Evolutionary conservation across 805 yeast genomes (phyloP), one percentile per base, ranked within the genome.

Genomic region (Komagataella kurtzmanii): DNA sequence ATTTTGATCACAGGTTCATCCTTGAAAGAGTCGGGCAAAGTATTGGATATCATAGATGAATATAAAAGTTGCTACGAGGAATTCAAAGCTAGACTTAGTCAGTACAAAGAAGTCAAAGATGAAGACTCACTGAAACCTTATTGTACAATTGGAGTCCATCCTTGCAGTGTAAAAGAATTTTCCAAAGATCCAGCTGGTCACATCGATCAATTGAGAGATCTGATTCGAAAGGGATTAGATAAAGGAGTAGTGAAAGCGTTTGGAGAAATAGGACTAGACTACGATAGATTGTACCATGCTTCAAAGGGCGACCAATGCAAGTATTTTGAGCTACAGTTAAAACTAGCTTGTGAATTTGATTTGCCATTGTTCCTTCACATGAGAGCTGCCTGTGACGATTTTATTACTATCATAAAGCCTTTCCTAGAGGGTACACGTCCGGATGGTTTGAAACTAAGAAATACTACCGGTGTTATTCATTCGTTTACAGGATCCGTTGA

Each of bases 241-340:
- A 56, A 61, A 12, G 85, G 85, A 1, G 58, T 68, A 2, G 84
- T 93, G 24, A 77, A 76, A 59, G 93, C 97, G 1, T 83, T 90
- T 68, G 99, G 99, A 12, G 99, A 93, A 66, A 80, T 93, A 50
- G 99, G 99, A 0, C 71, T 93, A 49, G 99, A 93, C 63, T 91
- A 90, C 63, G 99, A 93, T 65, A 70, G 99, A 54, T 68, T 93
- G 50, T 83, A 86, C 58, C 85, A 80, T 60, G 79, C 97, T 0
- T 70, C 85, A 1, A 79, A 72, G 52, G 82, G 77, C 6, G 76
- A 79, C 55, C 99, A 93, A 64, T 57, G 68, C 44, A 60, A 72
- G 23, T 85, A 79, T 66, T 93, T 93, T 61, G 74, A 73, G 55
- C 71, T 71, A 55, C 99, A 93, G 65, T 71, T 93, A 54, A 83